phyloP scores from a whole-genome alignment of 768 basidiomycete species.

The Xanthoconium stramineum region DNA sequence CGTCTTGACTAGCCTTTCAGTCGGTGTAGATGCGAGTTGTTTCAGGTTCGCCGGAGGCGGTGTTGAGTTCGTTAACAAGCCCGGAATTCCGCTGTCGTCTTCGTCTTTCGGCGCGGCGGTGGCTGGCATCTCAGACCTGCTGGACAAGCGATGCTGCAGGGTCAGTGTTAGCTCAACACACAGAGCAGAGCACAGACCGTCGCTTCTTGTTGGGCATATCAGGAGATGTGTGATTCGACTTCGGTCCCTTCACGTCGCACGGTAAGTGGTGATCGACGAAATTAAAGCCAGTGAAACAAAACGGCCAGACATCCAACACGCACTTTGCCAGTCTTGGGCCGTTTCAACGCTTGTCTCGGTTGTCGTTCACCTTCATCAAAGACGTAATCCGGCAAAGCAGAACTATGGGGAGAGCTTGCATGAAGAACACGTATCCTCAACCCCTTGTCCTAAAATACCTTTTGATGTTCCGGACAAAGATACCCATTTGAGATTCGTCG shows the following conservation, averaged over 20 bases:
- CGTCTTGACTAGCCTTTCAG: slow-evolving; percentile 47
- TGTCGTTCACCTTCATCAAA: slow-evolving; percentile 81
- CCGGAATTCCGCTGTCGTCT: slow-evolving; percentile 37
- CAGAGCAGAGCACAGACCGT: slow-evolving; percentile 54
- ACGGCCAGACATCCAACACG: slow-evolving; percentile 26
- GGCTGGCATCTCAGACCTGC: slow-evolving; percentile 41
- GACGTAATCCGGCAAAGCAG: slow-evolving; percentile 75
- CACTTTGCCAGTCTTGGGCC: slow-evolving; percentile 62
- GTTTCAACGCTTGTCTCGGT: slow-evolving; percentile 66
- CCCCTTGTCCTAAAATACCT: slow-evolving; percentile 46
- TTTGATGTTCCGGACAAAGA: slow-evolving; percentile 90
- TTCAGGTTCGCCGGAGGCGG: slow-evolving; percentile 35
- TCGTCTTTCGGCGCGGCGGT: slow-evolving; percentile 33
- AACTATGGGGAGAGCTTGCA: slow-evolving; percentile 40
- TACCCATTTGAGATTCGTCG: slow-evolving; percentile 89
- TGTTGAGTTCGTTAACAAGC: slow-evolving; percentile 30
- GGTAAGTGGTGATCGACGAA: slow-evolving; percentile 23
- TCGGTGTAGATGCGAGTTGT: slow-evolving; percentile 38
- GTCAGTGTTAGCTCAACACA: slow-evolving; percentile 20
- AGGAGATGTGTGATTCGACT: slow-evolving; percentile 58
- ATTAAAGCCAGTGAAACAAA: slow-evolving; percentile 12
- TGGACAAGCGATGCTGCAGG: slow-evolving; percentile 29
- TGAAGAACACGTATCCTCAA: slow-evolving; percentile 18
- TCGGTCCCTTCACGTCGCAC: slow-evolving; percentile 50
- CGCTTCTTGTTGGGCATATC: slow-evolving; percentile 79